phyloP scores from a whole-genome alignment of 495 filamentous ascomycete genomes.

The Aspergillus olivimuriae region DNA sequence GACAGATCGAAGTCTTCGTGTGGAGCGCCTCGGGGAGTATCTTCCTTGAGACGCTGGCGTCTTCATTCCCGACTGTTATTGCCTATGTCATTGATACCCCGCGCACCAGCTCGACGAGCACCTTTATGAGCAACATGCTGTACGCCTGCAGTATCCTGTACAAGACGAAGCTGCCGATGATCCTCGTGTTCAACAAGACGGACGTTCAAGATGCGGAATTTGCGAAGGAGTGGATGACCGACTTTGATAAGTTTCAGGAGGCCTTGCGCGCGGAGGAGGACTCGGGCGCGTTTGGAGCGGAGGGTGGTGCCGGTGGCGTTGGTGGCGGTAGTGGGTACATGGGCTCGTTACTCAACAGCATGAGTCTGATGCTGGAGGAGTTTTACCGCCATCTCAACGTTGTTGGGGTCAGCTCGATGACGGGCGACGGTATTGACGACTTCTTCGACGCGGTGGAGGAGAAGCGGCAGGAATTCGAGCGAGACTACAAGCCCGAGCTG shows the following conservation, averaged over 20 bases:
- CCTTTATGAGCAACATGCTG: slow-evolving; percentile 99
- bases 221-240: slow-evolving; percentile 99
- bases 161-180: slow-evolving; percentile 97
- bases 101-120: slow-evolving; percentile 81
- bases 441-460: slow-evolving; percentile 85
- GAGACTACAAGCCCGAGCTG: slow-evolving; percentile 88
- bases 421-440: slow-evolving; percentile 81
- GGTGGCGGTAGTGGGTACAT: slow-evolving; percentile 88
- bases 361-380: slow-evolving; percentile 96
- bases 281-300: slow-evolving; percentile 64
- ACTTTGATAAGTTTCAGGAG: slow-evolving; percentile 91
- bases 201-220: slow-evolving; percentile 87
- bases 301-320: slow-evolving; percentile 53
- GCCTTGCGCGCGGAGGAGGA: slow-evolving; percentile 78
- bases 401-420: slow-evolving; percentile 89
- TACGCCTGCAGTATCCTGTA: slow-evolving; percentile 98
- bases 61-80: slow-evolving; percentile 89
- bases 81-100: slow-evolving; percentile 98
- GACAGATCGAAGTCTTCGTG: slow-evolving; percentile 97
- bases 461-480: slow-evolving; percentile 84
- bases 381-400: slow-evolving; percentile 92
- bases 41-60: slow-evolving; percentile 86
- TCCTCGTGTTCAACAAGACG: slow-evolving; percentile 97
- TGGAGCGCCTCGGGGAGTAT: slow-evolving; percentile 94
- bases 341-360: slow-evolving; percentile 91